Conservation (phyloP, 306 rosid species). For the Begonia loranthoides region DNA sequence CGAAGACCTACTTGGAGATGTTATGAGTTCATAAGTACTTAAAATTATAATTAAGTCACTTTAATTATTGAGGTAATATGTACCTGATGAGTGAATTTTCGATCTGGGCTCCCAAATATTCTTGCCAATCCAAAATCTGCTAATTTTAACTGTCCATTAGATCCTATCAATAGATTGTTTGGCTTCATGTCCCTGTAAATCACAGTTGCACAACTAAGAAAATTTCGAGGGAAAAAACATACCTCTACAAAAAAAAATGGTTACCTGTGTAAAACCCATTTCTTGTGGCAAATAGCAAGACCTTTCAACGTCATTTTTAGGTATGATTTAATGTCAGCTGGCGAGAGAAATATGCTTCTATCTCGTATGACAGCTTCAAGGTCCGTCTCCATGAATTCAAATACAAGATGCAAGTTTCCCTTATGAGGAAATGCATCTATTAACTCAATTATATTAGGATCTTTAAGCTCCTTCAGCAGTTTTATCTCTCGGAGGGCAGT, state of each 20-base stretch:
- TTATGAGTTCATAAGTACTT: slow-evolving; percentile 4
- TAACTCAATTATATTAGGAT: slow-evolving; percentile 75
- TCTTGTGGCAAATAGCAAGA: slow-evolving; percentile 83
- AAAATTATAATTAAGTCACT: not conserved
- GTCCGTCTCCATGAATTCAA: slow-evolving; percentile 97
- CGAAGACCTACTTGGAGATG: slow-evolving; percentile 53
- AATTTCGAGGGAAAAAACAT: not conserved
- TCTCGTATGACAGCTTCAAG: slow-evolving; percentile 95
- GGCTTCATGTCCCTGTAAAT: slow-evolving; percentile 95
- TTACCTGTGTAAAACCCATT: slow-evolving; percentile 96
- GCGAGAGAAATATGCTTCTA: slow-evolving; percentile 77
- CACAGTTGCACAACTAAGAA: slow-evolving; percentile 8
- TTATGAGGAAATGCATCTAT: slow-evolving; percentile 87
- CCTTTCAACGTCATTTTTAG: slow-evolving; percentile 93
- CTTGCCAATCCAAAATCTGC: slow-evolving; percentile 99
- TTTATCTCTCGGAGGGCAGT: slow-evolving; percentile 91
- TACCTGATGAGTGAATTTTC: slow-evolving; percentile 95
- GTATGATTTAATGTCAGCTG: slow-evolving; percentile 78
- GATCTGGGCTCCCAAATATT: slow-evolving; percentile 92
- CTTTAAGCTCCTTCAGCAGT: slow-evolving; percentile 74
- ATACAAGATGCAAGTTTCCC: slow-evolving; percentile 90
- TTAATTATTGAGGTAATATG: not conserved
- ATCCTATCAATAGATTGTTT: slow-evolving; percentile 87
- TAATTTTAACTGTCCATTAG: slow-evolving; percentile 88
- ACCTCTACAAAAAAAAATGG: not conserved